A percentile compares a stretch with the other conserved stretches of the same genome.
Evolutionary conservation across 768 basidiomycete genomes (phyloP).

Genomic region (Lentinula aciculospora): DNA sequence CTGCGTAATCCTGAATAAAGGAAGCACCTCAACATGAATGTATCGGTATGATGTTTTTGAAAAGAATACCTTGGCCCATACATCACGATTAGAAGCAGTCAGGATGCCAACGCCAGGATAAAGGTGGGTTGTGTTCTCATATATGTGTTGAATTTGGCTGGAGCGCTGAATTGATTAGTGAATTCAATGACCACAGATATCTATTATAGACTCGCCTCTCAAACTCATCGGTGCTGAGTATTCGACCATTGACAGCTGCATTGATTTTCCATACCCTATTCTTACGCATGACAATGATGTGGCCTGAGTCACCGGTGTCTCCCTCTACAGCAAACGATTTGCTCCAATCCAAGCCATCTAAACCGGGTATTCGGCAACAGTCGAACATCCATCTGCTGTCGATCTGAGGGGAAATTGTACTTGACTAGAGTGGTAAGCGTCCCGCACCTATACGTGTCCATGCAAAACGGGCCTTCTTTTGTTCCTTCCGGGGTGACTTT

Average conservation of each 20-base stretch:
- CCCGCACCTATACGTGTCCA: constrained; percentile 77
- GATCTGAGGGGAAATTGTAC: neutral
- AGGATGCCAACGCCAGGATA: constrained; percentile 76
- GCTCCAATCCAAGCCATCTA: constrained; percentile 73
- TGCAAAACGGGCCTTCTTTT: constrained; percentile 70
- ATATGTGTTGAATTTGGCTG: constrained; percentile 71
- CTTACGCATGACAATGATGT: constrained; percentile 81
- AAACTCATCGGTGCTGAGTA: constrained; percentile 62
- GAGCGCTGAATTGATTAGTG: neutral
- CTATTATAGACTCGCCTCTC: constrained; percentile 40
- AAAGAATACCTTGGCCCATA: constrained; percentile 73
- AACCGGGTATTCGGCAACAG: constrained; percentile 75
- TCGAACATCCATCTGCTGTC: constrained; percentile 84
- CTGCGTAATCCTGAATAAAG: constrained; percentile 46
- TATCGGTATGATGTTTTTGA: neutral
- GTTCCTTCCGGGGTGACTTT: constrained; percentile 57
- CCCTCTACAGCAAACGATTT: constrained; percentile 55
- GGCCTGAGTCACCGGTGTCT: constrained; percentile 60
- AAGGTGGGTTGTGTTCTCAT: constrained; percentile 53
- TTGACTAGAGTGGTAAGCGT: neutral
- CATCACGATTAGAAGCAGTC: constrained; percentile 74
- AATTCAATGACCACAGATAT: neutral
- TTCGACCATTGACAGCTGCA: constrained; percentile 43
- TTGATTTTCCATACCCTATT: constrained; percentile 83
- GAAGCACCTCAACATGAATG: too few species aligned